These are phyloP conservation scores for Xylariales sp. DNA, from an alignment of 2,329 filamentous ascomycete species.

Conservation along the genomic window DNA sequence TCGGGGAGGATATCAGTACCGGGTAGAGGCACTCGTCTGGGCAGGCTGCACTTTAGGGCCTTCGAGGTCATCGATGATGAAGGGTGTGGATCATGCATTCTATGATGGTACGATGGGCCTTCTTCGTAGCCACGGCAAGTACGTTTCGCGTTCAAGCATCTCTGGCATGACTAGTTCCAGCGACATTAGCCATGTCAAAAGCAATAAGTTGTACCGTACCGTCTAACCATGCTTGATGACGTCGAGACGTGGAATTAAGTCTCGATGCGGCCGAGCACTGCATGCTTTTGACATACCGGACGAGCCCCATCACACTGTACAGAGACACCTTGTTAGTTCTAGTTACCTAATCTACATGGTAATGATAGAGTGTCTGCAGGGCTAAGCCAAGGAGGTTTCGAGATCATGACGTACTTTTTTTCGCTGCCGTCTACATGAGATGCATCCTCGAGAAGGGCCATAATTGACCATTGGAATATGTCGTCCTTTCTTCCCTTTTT, in stretches of 20 bases:
- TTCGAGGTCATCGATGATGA: slow-evolving; percentile 2
- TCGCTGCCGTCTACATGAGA: slow-evolving; percentile 13
- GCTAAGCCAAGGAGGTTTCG: background rate
- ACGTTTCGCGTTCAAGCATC: slow-evolving; percentile 14
- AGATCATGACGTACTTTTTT: slow-evolving; percentile 13
- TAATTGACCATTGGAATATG: slow-evolving; percentile 11
- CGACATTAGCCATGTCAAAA: background rate
- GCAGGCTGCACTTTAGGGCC: slow-evolving; percentile 16
- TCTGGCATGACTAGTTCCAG: slow-evolving; percentile 13
- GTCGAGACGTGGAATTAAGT: background rate
- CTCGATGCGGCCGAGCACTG: too few relatives aligned
- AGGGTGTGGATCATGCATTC: background rate
- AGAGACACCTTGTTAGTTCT: background rate
- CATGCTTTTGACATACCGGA: slow-evolving; percentile 13
- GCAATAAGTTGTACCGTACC: background rate
- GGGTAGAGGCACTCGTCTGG: slow-evolving; percentile 12
- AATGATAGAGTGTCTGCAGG: background rate
- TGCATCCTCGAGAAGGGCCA: slow-evolving; percentile 15
- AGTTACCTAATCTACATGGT: background rate
- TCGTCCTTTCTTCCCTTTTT: too few relatives aligned
- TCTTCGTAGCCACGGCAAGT: slow-evolving; percentile 12
- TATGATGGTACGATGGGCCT: background rate
- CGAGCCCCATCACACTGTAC: slow-evolving; percentile 16
- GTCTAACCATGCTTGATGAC: background rate
- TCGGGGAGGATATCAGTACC: slow-evolving; percentile 12